These are phyloP conservation scores for Avicennia marina DNA, from an alignment of 257 asterid species.

Conservation along the genomic window DNA sequence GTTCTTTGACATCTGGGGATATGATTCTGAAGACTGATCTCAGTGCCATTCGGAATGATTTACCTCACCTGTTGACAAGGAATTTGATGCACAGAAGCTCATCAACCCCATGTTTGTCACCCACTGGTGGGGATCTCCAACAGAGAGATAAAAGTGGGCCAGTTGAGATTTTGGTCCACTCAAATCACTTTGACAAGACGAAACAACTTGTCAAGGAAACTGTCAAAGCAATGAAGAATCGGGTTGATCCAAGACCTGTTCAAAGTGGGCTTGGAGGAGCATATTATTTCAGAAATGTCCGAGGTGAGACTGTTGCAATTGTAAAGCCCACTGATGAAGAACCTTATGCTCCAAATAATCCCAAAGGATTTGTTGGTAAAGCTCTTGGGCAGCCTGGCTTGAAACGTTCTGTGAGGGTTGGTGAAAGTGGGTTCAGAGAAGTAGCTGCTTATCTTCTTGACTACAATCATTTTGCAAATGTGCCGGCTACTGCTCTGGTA, in stretches of 20 bases:
- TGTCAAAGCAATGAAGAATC: slow-evolving; percentile 70
- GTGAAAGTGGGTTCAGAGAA: slow-evolving; percentile 93
- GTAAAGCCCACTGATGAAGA: slow-evolving; percentile 99
- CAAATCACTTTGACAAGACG: slow-evolving; percentile 41
- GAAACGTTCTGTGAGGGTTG: slow-evolving; percentile 84
- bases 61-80: slow-evolving; percentile 79
- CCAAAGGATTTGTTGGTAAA: slow-evolving; percentile 94
- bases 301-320: slow-evolving; percentile 88
- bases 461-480: slow-evolving; percentile 79
- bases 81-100: slow-evolving; percentile 86
- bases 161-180: slow-evolving; percentile 74
- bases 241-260: slow-evolving; percentile 81
- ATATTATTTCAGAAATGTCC: slow-evolving; percentile 64
- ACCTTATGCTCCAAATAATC: slow-evolving; percentile 95
- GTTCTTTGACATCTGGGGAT: slow-evolving; percentile 86
- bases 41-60: slow-evolving; percentile 76
- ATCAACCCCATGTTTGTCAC: slow-evolving; percentile 94
- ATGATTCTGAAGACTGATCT: slow-evolving; percentile 84
- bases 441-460: slow-evolving; percentile 97
- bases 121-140: slow-evolving; percentile 75
- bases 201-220: slow-evolving; percentile 75
- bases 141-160: slow-evolving; percentile 87
- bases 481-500: slow-evolving; percentile 90
- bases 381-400: slow-evolving; percentile 95
- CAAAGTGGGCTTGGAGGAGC: slow-evolving; percentile 97